Conservation (phyloP, 2,329 filamentous ascomycete genomes). For the Metarhizium robertsii region DNA sequence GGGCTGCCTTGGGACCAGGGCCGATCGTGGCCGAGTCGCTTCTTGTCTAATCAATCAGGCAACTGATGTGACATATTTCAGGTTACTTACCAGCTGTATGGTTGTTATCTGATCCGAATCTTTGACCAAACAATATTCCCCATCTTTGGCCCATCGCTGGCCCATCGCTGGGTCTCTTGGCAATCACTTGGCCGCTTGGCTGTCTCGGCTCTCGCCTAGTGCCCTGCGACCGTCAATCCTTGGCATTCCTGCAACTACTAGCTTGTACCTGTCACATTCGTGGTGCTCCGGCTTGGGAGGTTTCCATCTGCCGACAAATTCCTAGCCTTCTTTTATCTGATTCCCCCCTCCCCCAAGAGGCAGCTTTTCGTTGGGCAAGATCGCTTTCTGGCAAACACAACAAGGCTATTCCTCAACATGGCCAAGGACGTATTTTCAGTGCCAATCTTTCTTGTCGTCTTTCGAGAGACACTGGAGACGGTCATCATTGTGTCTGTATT, state of each 20-base stretch:
- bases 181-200: not conserved
- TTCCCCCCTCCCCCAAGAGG: not conserved
- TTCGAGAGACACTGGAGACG: slow-evolving; percentile 76
- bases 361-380: not conserved
- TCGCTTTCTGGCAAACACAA: not conserved
- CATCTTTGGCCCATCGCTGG: not conserved
- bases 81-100: not conserved
- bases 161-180: not conserved
- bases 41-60: slow-evolving; percentile 5
- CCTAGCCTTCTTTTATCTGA: not conserved
- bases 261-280: not conserved
- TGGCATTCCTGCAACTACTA: not conserved
- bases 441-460: slow-evolving; percentile 83
- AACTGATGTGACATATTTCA: slow-evolving; percentile 1
- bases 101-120: slow-evolving; percentile 7
- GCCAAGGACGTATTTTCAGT: slow-evolving; percentile 66
- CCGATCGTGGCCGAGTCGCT: not conserved
- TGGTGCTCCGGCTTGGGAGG: not conserved
- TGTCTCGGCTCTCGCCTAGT: not conserved
- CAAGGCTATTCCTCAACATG: slow-evolving; percentile 24
- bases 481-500: slow-evolving; percentile 82
- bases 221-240: not conserved
- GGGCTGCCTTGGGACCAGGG: not conserved
- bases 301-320: not conserved
- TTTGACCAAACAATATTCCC: not conserved